Percentiles rank a stretch among this genome's conserved stretches.
Evolutionary conservation across 768 basidiomycete genomes (phyloP).

Genomic region (Infundibulicybe gibba): DNA sequence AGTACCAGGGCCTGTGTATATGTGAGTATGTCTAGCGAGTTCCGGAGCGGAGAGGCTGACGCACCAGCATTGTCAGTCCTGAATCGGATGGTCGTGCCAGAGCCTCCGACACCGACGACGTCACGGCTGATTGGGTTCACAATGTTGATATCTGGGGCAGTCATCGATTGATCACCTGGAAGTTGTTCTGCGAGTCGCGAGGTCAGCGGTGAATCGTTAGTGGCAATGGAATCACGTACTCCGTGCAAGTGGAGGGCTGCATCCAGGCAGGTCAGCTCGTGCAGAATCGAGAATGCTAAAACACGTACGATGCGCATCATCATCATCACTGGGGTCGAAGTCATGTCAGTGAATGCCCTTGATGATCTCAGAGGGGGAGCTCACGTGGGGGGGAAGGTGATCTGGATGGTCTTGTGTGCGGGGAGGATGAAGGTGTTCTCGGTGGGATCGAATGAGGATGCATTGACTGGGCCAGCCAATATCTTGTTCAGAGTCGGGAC

Average conservation of each 20-base stretch:
- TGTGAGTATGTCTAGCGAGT: background rate
- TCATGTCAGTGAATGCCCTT: background rate
- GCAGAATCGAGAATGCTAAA: background rate
- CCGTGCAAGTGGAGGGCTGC: no score
- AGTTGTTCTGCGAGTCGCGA: no score
- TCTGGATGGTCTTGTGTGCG: background rate
- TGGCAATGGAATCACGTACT: no score
- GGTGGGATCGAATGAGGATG: background rate
- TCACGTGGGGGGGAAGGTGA: conserved; percentile 20
- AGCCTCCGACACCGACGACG: background rate
- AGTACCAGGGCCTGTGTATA: conserved; percentile 14
- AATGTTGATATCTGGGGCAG: background rate
- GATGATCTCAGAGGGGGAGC: background rate
- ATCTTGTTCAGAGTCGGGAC: conserved; percentile 24
- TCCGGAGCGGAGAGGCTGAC: background rate
- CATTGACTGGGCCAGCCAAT: conserved; percentile 16
- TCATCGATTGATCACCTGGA: no score
- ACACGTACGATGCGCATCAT: conserved; percentile 15
- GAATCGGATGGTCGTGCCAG: conserved; percentile 1
- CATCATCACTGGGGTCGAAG: conserved; percentile 12
- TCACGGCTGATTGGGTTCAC: conserved; percentile 30
- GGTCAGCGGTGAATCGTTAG: no score
- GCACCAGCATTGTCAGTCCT: conserved; percentile 4
- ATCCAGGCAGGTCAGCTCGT: background rate
- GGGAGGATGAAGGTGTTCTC: conserved; percentile 11